Evolutionary conservation across 768 basidiomycete species (phyloP).

Genomic region (Kwoniella dejecticola): DNA sequence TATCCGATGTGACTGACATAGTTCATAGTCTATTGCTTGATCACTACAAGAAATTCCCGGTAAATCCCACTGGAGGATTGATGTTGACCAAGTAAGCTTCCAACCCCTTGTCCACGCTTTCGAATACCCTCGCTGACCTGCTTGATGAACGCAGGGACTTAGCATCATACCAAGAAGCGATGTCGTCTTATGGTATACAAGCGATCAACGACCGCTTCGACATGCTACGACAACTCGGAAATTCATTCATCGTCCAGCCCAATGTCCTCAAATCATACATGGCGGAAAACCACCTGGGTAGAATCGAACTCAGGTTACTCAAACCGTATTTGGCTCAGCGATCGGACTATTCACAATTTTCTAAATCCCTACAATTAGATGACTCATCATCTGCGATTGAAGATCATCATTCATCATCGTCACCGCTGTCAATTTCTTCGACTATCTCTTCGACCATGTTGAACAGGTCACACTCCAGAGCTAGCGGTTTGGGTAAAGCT

Average conservation of each 20-base stretch:
- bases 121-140: too few species aligned
- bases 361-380: conserved; percentile 45
- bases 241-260: conserved; percentile 93
- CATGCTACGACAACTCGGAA: conserved; percentile 94
- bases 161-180: conserved; percentile 90
- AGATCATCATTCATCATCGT: neutral
- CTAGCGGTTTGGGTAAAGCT: conserved; percentile 1
- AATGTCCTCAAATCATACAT: conserved; percentile 95
- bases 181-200: conserved; percentile 77
- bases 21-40: conserved; percentile 76
- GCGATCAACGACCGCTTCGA: conserved; percentile 92
- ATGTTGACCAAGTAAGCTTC: conserved; percentile 94
- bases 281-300: conserved; percentile 86
- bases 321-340: conserved; percentile 88
- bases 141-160: conserved; percentile 75
- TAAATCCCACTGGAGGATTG: conserved; percentile 92
- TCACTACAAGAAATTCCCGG: conserved; percentile 92
- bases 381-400: conserved; percentile 23
- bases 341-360: conserved; percentile 83
- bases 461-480: conserved; percentile 1
- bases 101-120: too few species aligned
- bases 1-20: neutral
- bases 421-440: conserved; percentile 4
- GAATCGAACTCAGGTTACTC: conserved; percentile 81
- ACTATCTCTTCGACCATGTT: conserved; percentile 9